Base-by-base conservation (phyloP, 352 stramenopile species). In the Globisporangium yorkense region DNA sequence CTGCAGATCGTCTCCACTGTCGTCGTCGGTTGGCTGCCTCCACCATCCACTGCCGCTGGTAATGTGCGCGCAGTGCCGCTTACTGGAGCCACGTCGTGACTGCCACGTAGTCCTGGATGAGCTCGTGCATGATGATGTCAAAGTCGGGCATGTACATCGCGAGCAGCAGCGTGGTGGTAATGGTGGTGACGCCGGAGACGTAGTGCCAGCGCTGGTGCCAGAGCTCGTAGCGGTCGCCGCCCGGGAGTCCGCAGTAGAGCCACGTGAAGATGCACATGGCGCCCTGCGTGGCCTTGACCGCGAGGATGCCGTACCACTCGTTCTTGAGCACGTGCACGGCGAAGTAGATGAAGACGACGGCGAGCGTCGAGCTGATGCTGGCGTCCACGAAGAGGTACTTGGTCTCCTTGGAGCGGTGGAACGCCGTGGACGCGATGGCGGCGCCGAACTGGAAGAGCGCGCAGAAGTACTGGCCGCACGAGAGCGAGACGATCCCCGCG, bases 191-290 rank as follows among this genome's bases (percentile, higher is more conserved):
- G 31, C 80, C 83, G 50, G 83, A 92, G 56, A 87, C 77, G 70
- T 89, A 92, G 67, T 92, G 83, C 83, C 83, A 92, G 45, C 73
- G 75, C 56, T 83, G 71, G 72, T 92, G 83, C 83, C 83, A 92
- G 56, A 75, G 75, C 20, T 92, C 83, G 66, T 92, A 92, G 50
- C 80, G 80, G 45, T 68, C 66, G 51, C 77, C 78, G 54, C 83
- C 83, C 2, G 83, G 83, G 50, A 92, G 67, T 1, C 80, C 83
- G 57, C 83, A 92, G 71, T 92, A 92, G 53, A 92, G 66, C 80
- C 79, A 91, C 56, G 80, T 89, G 68, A 92, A 92, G 51, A 61
- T 54, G 64, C 80, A 90, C 33, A 88, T 59, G 48, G 68, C 20
- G 18, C 65, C 78, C 40, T 88, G 72, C 27, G 75, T 54, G 46